Base-by-base conservation (phyloP, 2,329 filamentous ascomycete genomes). In the Fusarium staphyleae region DNA sequence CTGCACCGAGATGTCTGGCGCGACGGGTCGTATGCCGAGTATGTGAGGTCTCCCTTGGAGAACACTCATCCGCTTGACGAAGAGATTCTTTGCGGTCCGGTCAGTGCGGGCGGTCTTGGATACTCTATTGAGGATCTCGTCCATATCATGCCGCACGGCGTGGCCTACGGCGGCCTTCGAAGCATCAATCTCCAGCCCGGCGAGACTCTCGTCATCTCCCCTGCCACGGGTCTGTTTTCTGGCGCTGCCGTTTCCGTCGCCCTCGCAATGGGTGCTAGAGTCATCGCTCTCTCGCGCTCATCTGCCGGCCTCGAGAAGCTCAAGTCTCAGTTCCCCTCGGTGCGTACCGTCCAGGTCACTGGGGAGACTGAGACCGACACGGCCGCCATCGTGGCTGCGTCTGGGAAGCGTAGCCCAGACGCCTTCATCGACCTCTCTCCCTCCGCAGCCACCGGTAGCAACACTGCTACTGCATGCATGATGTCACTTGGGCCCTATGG, bases 261-360 rank as follows among this genome's bases (percentile, higher is more conserved):
- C 0, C 49, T 79, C 1, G 77, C 80, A 1, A 76, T 83, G 69
- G 82, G 81, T 0, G 80, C 78, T 4, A 74, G 70, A 9, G 81
- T 84, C 13, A 75, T 84, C 40, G 81, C 81, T 3, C 72, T 80
- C 52, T 79, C 81, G 2, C 70, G 80, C 13, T 80, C 77, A 50
- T 63, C 67, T 40, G 56, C 64, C 4, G 66, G 66, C 12, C 63
- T 81, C 5, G 67, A 42, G 4, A 56, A 62, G 41, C 60, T 81
- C 19, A 68, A 57, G 46, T 15, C 19, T 9, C 30, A 33, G 39
- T 67, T 62, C 55, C 43, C 63, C 32, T 43, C 59, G 12, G 35
- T 81, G 33, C 68, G 74, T 33, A 76, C 70, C 0, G 75, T 81
- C 4, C 57, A 68, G 34, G 70, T 79, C 16, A 76, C 73, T 0